phyloP scores from a whole-genome alignment of 768 basidiomycete genomes.

The Russula earlei region DNA sequence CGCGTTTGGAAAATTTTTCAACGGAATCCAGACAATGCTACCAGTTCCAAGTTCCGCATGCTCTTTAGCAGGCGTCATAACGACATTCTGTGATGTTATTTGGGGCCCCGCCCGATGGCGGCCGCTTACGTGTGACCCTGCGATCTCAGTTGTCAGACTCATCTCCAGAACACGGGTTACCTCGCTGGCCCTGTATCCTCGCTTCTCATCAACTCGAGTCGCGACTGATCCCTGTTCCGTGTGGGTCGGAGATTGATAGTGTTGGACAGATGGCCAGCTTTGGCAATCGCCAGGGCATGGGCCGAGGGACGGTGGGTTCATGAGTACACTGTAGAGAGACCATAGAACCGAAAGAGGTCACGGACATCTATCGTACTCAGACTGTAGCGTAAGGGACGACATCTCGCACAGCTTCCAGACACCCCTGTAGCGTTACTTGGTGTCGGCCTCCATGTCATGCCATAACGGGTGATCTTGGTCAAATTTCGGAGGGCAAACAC shows the following conservation, averaged over 20 bases:
- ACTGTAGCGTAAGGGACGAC: neutral
- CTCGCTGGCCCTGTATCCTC: neutral
- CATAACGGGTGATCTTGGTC: neutral
- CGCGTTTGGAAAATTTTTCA: neutral
- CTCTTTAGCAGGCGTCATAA: neutral
- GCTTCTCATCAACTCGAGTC: neutral
- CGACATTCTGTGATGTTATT: neutral
- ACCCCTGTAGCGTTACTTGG: neutral
- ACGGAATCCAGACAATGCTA: neutral
- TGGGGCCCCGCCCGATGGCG: neutral
- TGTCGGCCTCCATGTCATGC: neutral
- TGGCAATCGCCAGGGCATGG: neutral
- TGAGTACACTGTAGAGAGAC: neutral
- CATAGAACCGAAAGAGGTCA: neutral
- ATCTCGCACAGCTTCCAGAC: neutral
- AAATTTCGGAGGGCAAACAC: neutral
- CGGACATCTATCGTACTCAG: neutral
- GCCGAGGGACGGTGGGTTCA: neutral
- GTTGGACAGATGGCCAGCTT: neutral
- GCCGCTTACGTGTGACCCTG: neutral
- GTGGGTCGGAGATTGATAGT: neutral
- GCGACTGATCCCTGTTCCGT: neutral
- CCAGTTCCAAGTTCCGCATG: neutral
- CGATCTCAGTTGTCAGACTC: conserved; percentile 1
- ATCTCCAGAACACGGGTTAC: neutral